phyloP scores from a whole-genome alignment of 306 rosid genomes.

The Pueraria montana region DNA sequence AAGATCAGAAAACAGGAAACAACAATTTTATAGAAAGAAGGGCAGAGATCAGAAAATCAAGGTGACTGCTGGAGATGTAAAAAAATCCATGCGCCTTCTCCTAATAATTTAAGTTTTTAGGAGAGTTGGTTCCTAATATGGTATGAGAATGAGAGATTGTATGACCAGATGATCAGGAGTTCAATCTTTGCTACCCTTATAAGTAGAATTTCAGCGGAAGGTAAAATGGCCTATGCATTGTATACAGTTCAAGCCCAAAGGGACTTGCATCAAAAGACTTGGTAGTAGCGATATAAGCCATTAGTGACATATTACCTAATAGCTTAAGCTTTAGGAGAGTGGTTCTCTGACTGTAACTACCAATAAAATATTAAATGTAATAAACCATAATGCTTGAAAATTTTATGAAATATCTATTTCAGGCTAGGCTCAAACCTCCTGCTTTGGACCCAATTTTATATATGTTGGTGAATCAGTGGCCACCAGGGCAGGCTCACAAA shows the following conservation, averaged over 20 bases:
- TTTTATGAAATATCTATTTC: slow-evolving; percentile 26
- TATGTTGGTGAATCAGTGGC: slow-evolving; percentile 79
- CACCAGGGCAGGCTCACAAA: slow-evolving; percentile 93
- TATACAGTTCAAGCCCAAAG: slow-evolving; percentile 5
- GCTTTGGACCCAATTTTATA: slow-evolving; percentile 88
- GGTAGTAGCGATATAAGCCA: neutral
- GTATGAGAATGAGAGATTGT: neutral
- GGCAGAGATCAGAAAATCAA: neutral
- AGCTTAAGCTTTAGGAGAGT: slow-evolving; percentile 10
- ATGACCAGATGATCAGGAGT: neutral
- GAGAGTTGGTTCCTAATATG: neutral
- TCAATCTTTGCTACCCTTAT: neutral
- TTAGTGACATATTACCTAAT: neutral
- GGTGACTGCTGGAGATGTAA: neutral
- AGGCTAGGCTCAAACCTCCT: slow-evolving; percentile 77
- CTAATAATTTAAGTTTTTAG: neutral
- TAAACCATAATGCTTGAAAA: slow-evolving; percentile 29
- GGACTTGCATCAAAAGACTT: neutral
- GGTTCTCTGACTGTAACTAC: neutral
- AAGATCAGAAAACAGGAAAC: neutral
- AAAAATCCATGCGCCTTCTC: neutral
- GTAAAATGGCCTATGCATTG: neutral
- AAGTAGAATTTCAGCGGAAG: slow-evolving; percentile 17
- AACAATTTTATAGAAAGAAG: too few species aligned
- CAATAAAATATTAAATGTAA: slow-evolving; percentile 10